A percentile compares a stretch with the other conserved stretches of the same genome.
Conservation (phyloP, 2,329 filamentous ascomycete genomes). For the Claviceps sp. region DNA sequence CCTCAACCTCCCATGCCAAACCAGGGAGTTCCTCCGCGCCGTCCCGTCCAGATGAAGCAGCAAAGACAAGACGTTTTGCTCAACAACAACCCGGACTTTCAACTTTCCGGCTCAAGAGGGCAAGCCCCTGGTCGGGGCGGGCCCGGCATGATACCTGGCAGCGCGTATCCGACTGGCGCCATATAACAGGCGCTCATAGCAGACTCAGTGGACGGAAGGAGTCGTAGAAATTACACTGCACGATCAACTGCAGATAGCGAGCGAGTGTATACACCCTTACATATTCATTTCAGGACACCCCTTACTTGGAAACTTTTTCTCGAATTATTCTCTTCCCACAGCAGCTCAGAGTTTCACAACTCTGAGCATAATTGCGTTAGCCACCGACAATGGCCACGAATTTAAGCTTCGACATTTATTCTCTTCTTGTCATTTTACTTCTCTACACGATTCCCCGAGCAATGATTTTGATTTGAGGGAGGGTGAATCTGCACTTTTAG, state of each 20-base stretch:
- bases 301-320: background rate
- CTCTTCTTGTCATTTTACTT: background rate
- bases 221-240: background rate
- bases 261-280: background rate
- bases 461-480: background rate
- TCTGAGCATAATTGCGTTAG: background rate
- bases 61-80: conserved; percentile 60
- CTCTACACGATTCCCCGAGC: background rate
- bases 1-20: conserved; percentile 33
- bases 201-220: background rate
- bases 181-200: background rate
- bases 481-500: background rate
- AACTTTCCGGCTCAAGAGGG: conserved; percentile 40
- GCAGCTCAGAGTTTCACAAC: background rate
- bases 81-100: conserved; percentile 84
- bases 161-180: conserved; percentile 32
- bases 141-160: conserved; percentile 36
- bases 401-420: background rate
- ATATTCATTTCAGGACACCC: background rate
- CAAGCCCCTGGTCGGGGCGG: conserved; percentile 14
- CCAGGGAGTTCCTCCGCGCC: conserved; percentile 27
- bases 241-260: background rate
- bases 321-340: background rate
- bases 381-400: background rate
- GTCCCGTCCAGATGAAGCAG: conserved; percentile 41